Percentiles rank a stretch among this genome's conserved stretches.
Conservation (phyloP, 495 filamentous ascomycete species). For the Xylaria castorea region DNA sequence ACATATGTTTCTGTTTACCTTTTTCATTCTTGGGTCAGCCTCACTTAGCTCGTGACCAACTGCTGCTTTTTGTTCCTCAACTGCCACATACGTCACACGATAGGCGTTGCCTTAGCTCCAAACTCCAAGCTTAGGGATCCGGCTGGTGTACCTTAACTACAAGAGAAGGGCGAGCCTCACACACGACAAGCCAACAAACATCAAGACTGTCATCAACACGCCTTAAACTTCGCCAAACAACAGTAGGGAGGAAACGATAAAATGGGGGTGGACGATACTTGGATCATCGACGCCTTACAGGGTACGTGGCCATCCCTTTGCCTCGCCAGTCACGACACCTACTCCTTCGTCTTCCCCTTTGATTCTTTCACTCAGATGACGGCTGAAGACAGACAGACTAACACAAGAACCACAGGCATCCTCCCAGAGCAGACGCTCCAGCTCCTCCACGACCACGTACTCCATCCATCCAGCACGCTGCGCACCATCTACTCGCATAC, state of each 20-base stretch:
- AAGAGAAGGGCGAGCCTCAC: not conserved
- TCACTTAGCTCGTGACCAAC: not conserved
- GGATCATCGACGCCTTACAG: constrained; percentile 36
- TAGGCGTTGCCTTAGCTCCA: not conserved
- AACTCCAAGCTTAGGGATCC: not conserved
- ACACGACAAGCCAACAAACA: not conserved
- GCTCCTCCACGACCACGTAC: constrained; percentile 47
- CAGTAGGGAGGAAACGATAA: not conserved
- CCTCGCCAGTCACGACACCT: not conserved
- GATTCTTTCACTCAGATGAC: not conserved
- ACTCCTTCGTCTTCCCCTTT: not conserved
- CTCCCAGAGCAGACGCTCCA: constrained; percentile 48
- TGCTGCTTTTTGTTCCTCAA: not conserved
- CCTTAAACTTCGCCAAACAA: not conserved
- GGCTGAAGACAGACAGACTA: not conserved
- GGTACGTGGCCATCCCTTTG: constrained; percentile 28
- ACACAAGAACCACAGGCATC: constrained; percentile 40
- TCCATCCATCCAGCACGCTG: constrained; percentile 43
- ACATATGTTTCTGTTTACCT: not conserved
- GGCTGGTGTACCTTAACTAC: not conserved
- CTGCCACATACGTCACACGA: not conserved
- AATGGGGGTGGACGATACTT: constrained; percentile 36
- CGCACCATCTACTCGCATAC: constrained; percentile 44
- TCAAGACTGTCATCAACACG: not conserved
- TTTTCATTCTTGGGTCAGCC: not conserved